phyloP scores from a whole-genome alignment of 371 early-diverging fungal species.

The Phascolomyces articulosus region DNA sequence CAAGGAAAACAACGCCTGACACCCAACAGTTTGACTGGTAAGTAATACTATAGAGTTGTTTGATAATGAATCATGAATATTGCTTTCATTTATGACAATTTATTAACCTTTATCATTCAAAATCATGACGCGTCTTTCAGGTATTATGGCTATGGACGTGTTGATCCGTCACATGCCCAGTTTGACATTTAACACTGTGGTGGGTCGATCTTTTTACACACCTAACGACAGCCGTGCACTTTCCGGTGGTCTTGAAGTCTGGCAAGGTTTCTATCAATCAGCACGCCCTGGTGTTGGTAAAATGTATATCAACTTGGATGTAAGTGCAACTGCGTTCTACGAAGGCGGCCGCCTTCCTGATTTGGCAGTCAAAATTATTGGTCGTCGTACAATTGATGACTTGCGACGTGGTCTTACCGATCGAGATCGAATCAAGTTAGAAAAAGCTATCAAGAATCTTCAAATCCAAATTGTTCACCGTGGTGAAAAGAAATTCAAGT shows the following conservation, averaged over 20 bases:
- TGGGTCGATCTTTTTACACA: slow-evolving; percentile 85
- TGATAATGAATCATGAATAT: too few species aligned
- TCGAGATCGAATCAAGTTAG: slow-evolving; percentile 61
- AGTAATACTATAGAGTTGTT: neutral
- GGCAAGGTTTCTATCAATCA: slow-evolving; percentile 91
- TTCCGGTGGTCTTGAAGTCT: slow-evolving; percentile 80
- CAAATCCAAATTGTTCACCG: slow-evolving; percentile 77
- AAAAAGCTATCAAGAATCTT: slow-evolving; percentile 71
- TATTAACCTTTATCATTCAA: neutral
- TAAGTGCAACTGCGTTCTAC: slow-evolving; percentile 83
- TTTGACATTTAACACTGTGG: slow-evolving; percentile 63
- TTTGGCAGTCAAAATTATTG: slow-evolving; percentile 62
- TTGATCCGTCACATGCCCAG: slow-evolving; percentile 78
- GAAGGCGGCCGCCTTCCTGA: slow-evolving; percentile 67
- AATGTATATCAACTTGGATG: slow-evolving; percentile 81
- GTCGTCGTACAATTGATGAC: slow-evolving; percentile 57
- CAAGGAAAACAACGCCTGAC: slow-evolving; percentile 39
- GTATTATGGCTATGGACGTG: slow-evolving; percentile 75
- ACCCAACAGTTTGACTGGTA: slow-evolving; percentile 47
- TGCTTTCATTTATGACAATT: too few species aligned
- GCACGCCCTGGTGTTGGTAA: slow-evolving; percentile 72
- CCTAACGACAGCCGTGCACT: slow-evolving; percentile 58
- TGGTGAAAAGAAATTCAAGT: slow-evolving; percentile 62
- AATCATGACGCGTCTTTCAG: slow-evolving; percentile 48
- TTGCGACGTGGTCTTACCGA: slow-evolving; percentile 62